Percentiles rank a stretch among this genome's conserved stretches.
Evolutionary conservation across 345 rosid genomes (phyloP).

Genomic region (Bruguiera gymnorhiza): DNA sequence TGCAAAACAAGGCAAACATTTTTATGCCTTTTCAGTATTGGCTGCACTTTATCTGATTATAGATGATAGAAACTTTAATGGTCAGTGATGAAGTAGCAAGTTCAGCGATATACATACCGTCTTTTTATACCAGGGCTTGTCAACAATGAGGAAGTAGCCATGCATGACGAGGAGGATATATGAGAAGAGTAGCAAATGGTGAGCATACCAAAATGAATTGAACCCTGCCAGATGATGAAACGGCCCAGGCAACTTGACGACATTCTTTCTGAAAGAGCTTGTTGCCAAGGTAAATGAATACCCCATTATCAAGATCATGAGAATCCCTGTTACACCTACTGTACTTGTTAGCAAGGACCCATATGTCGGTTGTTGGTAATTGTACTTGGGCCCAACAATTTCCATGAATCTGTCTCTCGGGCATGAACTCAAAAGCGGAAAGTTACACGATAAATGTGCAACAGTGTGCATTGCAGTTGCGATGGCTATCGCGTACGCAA

Average conservation of each 20-base stretch:
- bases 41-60: no score
- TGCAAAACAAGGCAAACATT: constrained; percentile 23
- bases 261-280: constrained; percentile 62
- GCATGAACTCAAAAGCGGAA: constrained; percentile 47
- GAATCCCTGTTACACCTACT: constrained; percentile 64
- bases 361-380: constrained; percentile 63
- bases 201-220: constrained; percentile 96
- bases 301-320: constrained; percentile 57
- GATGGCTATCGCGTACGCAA: constrained; percentile 52
- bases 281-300: constrained; percentile 66
- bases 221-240: constrained; percentile 73
- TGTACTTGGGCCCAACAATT: constrained; percentile 40
- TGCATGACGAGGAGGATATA: constrained; percentile 65
- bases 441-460: constrained; percentile 63
- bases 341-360: constrained; percentile 39
- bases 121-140: constrained; percentile 61
- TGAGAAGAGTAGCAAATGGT: constrained; percentile 71
- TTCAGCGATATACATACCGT: constrained; percentile 44
- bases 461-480: constrained; percentile 43
- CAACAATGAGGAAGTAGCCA: constrained; percentile 68
- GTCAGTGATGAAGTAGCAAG: not conserved
- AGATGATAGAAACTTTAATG: no score
- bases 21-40: no score
- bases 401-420: constrained; percentile 43
- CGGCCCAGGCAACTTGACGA: constrained; percentile 60